Evolutionary conservation across 2,329 filamentous ascomycete species (phyloP), one percentile per base, ranked within the genome.

Genomic region (Lachnellula cervina): DNA sequence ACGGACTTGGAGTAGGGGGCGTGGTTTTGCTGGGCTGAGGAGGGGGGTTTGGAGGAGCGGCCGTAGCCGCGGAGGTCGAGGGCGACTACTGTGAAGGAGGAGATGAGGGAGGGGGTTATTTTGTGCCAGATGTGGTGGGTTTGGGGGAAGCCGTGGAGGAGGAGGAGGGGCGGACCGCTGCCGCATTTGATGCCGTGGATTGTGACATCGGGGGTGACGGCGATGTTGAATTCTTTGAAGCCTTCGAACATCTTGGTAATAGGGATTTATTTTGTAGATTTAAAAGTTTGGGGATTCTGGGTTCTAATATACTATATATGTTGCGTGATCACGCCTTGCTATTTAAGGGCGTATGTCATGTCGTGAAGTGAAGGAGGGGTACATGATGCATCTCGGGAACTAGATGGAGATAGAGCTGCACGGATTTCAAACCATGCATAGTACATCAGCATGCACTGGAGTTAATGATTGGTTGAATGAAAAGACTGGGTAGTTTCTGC

Each of bases 101-200:
- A 61, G 0, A 67, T 61, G 1, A 81, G 70, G 21, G 68, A 64
- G 0, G 72, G 71, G 0, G 73, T 70, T 1, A 81, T 66, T 5
- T 66, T 66, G 64, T 81, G 77, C 79, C 79, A 81, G 17, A 80
- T 80, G 57, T 76, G 74, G 17, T 73, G 71, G 4, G 72, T 80
- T 62, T 81, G 77, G 0, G 79, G 79, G 59, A 77, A 81, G 37
- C 78, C 79, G 52, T 81, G 78, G 6, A 81, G 66, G 7, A 81
- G 69, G 14, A 76, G 69, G 6, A 81, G 70, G 0, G 76, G 71
- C 0, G 73, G 76, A 0, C 68, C 55, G 32, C 64, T 58, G 32
- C 66, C 69, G 60, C 69, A 72, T 48, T 68, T 69, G 42, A 77
- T 64, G 16, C 77, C 77, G 44, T 72, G 69, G 58, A 80, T 80